Base-by-base conservation (phyloP, 805 yeast species). In the Suhomyces vadensis region DNA sequence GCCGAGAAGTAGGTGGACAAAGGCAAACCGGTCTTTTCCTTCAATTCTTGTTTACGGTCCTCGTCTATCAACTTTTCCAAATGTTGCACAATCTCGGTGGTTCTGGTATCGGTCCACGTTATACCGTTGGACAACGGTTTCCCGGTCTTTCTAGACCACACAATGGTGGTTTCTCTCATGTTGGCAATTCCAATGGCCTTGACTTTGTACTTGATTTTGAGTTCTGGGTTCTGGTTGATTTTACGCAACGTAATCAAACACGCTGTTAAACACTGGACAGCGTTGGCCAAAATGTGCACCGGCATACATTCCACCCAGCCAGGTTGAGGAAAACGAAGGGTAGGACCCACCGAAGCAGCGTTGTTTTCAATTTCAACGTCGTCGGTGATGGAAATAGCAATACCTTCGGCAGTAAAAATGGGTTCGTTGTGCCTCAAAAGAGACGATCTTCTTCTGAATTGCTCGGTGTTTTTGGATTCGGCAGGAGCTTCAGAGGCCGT, bases 291-390 rank as follows among this genome's bases (percentile, higher is more conserved):
- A 37, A 91, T 82, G 63, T 85, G 90, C 41, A 78, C 78, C 8
- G 97, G 97, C 72, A 86, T 85, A 66, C 94, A 90, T 69, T 91
- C 97, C 27, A 89, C 94, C 97, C 97, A 90, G 24, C 95, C 94
- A 2, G 92, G 90, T 51, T 80, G 77, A 2, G 94, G 92, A 62
- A 83, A 85, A 47, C 81, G 66, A 42, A 85, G 68, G n/a, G 94
- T 85, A 40, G 91, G 90, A 25, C 81, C 82, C 20, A 67, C 72
- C 26, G 73, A 64, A 5, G 74, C 71, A 22, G 73, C 61, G 58
- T 71, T 70, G 52, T 78, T 80, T 63, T 85, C 91, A 51, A 85
- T 80, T 54, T 79, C 85, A 42, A 85, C 65, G 49, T 75, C 72
- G 48, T 77, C 81, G 47, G 74, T 56, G 46, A 80, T 80, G 42